Base-by-base conservation (phyloP, 371 early-diverging fungal species). In the Actinomucor elegans region DNA sequence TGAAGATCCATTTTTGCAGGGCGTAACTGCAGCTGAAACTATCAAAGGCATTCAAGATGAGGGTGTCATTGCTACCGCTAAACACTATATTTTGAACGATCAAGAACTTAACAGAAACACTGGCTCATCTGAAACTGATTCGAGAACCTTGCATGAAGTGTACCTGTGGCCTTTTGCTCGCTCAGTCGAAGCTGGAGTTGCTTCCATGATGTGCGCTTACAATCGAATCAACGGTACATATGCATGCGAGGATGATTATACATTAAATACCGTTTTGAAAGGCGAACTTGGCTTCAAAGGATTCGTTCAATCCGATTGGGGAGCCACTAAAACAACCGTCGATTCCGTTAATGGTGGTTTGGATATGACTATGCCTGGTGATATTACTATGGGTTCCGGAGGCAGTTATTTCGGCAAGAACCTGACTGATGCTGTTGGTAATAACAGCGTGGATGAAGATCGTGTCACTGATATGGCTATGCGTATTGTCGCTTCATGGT, bases 301-400 rank as follows among this genome's bases (percentile, higher is more conserved):
- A 4, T 73, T 69, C 35, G 65, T 74, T 8, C 61, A 64, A 53
- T 59, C 63, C 43, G 77, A 77, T 24, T 77, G 74, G 72, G 20
- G 28, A 7, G 74, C 64, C 17, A 68, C 68, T 17, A 34, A 43
- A 12, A 66, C 69, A 18, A 67, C 71, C 18, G 55, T 41, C 0
- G 44, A 48, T 9, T 47, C 75, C 23, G 83, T 67, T 1, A 70
- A 74, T 37, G 62, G 56, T 33, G 81, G 85, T n/a, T 55, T 79
- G 38, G 86, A 82, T 63, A 72, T 84, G 77, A 71, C 69, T 9
- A 84, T 86, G 85, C 83, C 85, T 40, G 69, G 64, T 55, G 71
- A 71, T 43, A 60, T 67, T 32, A 59, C 51, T 15, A 54, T 62
- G 17, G 50, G 41, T 8, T 59, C 62, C 33, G 52, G 38, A 14